Evolutionary conservation across 2,329 filamentous ascomycete species (phyloP).

Genomic region (Epichloe gansuensis): DNA sequence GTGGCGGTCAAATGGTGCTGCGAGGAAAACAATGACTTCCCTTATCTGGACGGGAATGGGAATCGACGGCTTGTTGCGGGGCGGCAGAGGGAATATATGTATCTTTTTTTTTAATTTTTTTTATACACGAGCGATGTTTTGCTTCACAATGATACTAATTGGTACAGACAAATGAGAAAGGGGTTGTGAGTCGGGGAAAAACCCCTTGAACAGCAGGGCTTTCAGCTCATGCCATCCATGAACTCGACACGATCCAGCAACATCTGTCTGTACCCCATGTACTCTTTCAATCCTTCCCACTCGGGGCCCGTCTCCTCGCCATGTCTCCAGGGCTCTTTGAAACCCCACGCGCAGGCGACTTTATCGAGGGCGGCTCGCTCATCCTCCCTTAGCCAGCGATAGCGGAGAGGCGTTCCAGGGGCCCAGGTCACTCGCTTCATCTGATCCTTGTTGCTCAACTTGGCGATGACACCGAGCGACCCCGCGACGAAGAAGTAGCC

Average conservation of each 20-base stretch:
- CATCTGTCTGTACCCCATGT: conserved; percentile 74
- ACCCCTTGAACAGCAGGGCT: neutral
- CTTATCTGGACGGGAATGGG: too few relatives aligned
- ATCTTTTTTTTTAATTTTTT: too few relatives aligned
- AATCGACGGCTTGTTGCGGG: too few relatives aligned
- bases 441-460: conserved; percentile 84
- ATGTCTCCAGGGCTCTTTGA: conserved; percentile 63
- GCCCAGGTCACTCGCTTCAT: conserved; percentile 91
- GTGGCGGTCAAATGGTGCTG: too few relatives aligned
- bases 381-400: conserved; percentile 80
- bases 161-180: neutral
- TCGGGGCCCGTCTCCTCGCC: conserved; percentile 87
- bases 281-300: conserved; percentile 77
- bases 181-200: neutral
- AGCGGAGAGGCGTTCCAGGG: conserved; percentile 63
- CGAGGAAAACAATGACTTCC: too few relatives aligned
- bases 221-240: conserved; percentile 71
- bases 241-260: conserved; percentile 77
- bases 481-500: conserved; percentile 74
- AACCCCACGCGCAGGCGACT: conserved; percentile 83
- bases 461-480: conserved; percentile 69
- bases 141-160: too few relatives aligned
- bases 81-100: too few relatives aligned
- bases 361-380: conserved; percentile 78
- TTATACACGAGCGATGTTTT: too few relatives aligned